phyloP scores from a whole-genome alignment of 305 asterid species.

The Fraxinus albicans region DNA sequence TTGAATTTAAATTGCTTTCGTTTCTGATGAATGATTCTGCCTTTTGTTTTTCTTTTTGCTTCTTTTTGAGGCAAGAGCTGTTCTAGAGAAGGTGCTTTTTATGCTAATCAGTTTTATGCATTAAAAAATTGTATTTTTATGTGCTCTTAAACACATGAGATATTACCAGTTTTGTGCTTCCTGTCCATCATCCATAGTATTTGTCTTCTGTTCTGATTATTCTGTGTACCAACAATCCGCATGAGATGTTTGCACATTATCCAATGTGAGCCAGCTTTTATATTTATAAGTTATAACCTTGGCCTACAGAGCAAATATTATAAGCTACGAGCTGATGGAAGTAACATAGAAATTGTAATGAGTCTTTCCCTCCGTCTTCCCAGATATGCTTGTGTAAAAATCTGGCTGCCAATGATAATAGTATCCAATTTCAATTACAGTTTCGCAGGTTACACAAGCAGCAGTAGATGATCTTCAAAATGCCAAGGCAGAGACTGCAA shows the following conservation, averaged over 20 bases:
- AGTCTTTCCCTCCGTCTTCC: background rate
- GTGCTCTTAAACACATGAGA: background rate
- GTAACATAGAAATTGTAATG: background rate
- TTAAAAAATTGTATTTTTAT: background rate
- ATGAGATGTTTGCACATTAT: background rate
- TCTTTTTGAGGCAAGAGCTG: background rate
- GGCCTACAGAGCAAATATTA: background rate
- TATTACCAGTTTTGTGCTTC: background rate
- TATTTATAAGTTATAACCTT: background rate
- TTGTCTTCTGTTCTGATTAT: background rate
- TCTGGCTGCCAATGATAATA: conserved; percentile 13
- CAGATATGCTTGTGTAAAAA: background rate
- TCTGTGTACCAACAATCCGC: background rate
- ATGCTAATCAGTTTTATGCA: background rate
- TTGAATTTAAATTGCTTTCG: background rate
- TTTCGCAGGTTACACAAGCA: conserved; percentile 43
- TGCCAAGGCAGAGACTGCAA: conserved; percentile 47
- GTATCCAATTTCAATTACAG: conserved; percentile 34
- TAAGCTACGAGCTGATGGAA: background rate
- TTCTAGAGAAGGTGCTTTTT: background rate
- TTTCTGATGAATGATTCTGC: background rate
- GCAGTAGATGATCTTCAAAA: conserved; percentile 33
- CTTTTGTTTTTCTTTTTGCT: background rate
- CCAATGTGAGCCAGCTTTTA: background rate
- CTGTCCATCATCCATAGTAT: background rate